These are phyloP conservation scores for Russula brevipes DNA, from an alignment of 768 basidiomycete genomes.

Conservation along the genomic window DNA sequence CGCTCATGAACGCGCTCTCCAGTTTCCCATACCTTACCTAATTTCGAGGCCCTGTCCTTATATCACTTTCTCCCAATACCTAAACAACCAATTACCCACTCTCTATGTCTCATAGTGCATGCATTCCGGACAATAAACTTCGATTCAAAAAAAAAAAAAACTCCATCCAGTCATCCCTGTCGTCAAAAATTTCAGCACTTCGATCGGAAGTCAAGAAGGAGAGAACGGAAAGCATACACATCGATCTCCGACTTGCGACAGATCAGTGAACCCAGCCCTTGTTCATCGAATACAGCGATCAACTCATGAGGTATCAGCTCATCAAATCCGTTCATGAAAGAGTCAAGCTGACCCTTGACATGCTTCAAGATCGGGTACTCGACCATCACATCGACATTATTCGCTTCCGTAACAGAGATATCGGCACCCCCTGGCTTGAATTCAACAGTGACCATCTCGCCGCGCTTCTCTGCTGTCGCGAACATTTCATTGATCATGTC, in stretches of 20 bases:
- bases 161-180: slow-evolving; percentile 95
- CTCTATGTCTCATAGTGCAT: too few relatives aligned
- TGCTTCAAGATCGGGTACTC: slow-evolving; percentile 97
- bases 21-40: too few relatives aligned
- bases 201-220: not conserved
- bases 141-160: too few relatives aligned
- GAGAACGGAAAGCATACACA: slow-evolving; percentile 56
- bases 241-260: slow-evolving; percentile 99
- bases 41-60: too few relatives aligned
- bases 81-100: too few relatives aligned
- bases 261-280: slow-evolving; percentile 93
- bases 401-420: slow-evolving; percentile 87
- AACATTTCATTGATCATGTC: slow-evolving; percentile 99
- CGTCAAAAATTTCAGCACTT: not conserved
- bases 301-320: slow-evolving; percentile 97
- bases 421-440: slow-evolving; percentile 85
- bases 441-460: slow-evolving; percentile 96
- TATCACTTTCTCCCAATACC: too few relatives aligned
- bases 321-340: slow-evolving; percentile 99
- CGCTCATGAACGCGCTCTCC: too few relatives aligned
- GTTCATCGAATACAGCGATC: slow-evolving; percentile 97
- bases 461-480: slow-evolving; percentile 93
- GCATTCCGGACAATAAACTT: too few relatives aligned
- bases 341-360: slow-evolving; percentile 97
- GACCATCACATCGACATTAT: slow-evolving; percentile 90